phyloP scores from a whole-genome alignment of 1,284 basidiomycete species.

The Polyporus tsugae region DNA sequence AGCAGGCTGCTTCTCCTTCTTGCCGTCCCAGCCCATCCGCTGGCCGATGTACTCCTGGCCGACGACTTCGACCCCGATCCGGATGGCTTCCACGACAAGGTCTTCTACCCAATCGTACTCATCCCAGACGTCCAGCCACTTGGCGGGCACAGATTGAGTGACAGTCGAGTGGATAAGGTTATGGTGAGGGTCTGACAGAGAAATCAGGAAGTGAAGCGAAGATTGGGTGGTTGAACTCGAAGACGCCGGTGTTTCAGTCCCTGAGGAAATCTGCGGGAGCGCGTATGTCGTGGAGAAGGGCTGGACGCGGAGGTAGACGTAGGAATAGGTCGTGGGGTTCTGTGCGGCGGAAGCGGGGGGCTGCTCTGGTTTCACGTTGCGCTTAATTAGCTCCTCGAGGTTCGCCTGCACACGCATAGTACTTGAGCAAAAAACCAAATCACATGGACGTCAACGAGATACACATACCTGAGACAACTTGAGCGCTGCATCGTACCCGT shows the following conservation, averaged over 20 bases:
- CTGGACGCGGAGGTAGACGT: conserved; percentile 94
- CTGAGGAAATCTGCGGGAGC: conserved; percentile 41
- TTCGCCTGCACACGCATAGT: conserved; percentile 64
- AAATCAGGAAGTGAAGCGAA: conserved; percentile 87
- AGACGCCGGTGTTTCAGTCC: conserved; percentile 28
- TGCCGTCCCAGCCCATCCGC: conserved; percentile 76
- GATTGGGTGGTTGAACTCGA: conserved; percentile 44
- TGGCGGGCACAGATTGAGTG: conserved; percentile 81
- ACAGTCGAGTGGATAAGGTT: conserved; percentile 78
- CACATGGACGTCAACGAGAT: background rate
- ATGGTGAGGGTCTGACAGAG: conserved; percentile 85
- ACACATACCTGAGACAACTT: conserved; percentile 77
- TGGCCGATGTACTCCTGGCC: conserved; percentile 89
- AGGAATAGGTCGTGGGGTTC: conserved; percentile 87
- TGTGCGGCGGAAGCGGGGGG: conserved; percentile 53
- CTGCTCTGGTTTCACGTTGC: conserved; percentile 51
- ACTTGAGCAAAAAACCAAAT: background rate
- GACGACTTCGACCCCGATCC: conserved; percentile 84
- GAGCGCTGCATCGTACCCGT: conserved; percentile 85
- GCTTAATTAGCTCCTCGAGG: conserved; percentile 79
- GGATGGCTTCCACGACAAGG: conserved; percentile 83
- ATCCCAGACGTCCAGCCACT: conserved; percentile 91
- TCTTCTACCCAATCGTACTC: conserved; percentile 97
- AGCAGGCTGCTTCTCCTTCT: conserved; percentile 35
- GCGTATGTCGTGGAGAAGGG: conserved; percentile 77